phyloP scores from a whole-genome alignment of 305 asterid genomes.

The Salvia sclarea region DNA sequence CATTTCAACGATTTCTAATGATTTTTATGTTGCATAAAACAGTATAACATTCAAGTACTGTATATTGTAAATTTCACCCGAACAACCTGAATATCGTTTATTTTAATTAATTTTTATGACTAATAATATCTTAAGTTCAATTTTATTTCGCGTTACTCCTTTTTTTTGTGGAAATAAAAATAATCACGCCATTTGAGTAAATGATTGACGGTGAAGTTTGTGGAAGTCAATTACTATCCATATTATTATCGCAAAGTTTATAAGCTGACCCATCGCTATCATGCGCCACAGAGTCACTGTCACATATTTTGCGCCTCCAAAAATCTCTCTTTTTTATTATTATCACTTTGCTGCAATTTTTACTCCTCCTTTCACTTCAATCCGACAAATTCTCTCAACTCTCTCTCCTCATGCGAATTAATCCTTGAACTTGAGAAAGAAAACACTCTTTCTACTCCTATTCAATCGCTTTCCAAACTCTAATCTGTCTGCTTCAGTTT shows the following conservation, averaged over 20 bases:
- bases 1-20: too few relatives aligned
- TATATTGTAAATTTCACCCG: not conserved
- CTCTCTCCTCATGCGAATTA: constrained; percentile 3
- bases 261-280: constrained; percentile 40
- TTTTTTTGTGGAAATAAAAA: too few relatives aligned
- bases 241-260: constrained; percentile 21
- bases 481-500: constrained; percentile 13
- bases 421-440: not conserved
- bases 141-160: too few relatives aligned
- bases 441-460: not conserved
- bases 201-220: constrained; percentile 3
- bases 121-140: too few relatives aligned
- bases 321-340: not conserved
- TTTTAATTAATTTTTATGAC: too few relatives aligned
- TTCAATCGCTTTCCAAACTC: not conserved
- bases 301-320: constrained; percentile 22
- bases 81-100: not conserved
- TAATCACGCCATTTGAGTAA: not conserved
- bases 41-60: too few relatives aligned
- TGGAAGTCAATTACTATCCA: not conserved
- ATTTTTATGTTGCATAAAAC: too few relatives aligned
- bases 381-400: constrained; percentile 5
- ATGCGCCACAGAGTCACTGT: constrained; percentile 44
- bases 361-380: constrained; percentile 25
- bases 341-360: constrained; percentile 15